Evolutionary conservation across 2,329 filamentous ascomycete genomes (phyloP).

Genomic region (Diaporthe longicolla): DNA sequence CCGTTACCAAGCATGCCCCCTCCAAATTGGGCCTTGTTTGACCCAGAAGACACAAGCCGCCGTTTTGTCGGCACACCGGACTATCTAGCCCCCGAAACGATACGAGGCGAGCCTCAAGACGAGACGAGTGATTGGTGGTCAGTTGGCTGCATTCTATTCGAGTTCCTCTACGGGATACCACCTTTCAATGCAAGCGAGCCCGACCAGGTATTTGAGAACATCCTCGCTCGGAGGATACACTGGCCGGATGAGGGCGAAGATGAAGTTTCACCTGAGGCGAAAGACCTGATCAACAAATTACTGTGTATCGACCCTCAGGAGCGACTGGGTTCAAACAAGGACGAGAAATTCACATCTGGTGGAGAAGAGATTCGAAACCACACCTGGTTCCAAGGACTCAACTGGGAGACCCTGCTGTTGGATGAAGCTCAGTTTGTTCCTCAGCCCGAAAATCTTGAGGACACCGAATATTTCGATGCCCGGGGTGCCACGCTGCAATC

Average conservation of each 20-base stretch:
- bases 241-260: slow-evolving; percentile 91
- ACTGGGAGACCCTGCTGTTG: slow-evolving; percentile 92
- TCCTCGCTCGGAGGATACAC: slow-evolving; percentile 87
- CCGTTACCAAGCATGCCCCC: slow-evolving; percentile 82
- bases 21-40: slow-evolving; percentile 92
- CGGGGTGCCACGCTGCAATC: slow-evolving; percentile 92
- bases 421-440: slow-evolving; percentile 97
- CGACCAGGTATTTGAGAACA: slow-evolving; percentile 97
- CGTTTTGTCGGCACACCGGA: slow-evolving; percentile 97
- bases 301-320: slow-evolving; percentile 87
- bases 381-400: slow-evolving; percentile 87
- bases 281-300: slow-evolving; percentile 93
- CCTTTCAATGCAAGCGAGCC: slow-evolving; percentile 93
- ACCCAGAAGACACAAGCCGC: slow-evolving; percentile 92
- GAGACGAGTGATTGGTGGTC: slow-evolving; percentile 99
- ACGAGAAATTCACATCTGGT: slow-evolving; percentile 85
- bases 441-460: slow-evolving; percentile 91
- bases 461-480: slow-evolving; percentile 97
- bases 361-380: slow-evolving; percentile 93
- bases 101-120: slow-evolving; percentile 94
- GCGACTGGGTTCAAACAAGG: slow-evolving; percentile 86
- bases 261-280: slow-evolving; percentile 86
- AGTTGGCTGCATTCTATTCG: slow-evolving; percentile 97
- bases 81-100: slow-evolving; percentile 96
- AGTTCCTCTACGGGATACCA: slow-evolving; percentile 93